A percentile compares a stretch with the other conserved stretches of the same genome.
phyloP scores from a whole-genome alignment of 441 rosid genomes.

The Pelargonium citronellum region DNA sequence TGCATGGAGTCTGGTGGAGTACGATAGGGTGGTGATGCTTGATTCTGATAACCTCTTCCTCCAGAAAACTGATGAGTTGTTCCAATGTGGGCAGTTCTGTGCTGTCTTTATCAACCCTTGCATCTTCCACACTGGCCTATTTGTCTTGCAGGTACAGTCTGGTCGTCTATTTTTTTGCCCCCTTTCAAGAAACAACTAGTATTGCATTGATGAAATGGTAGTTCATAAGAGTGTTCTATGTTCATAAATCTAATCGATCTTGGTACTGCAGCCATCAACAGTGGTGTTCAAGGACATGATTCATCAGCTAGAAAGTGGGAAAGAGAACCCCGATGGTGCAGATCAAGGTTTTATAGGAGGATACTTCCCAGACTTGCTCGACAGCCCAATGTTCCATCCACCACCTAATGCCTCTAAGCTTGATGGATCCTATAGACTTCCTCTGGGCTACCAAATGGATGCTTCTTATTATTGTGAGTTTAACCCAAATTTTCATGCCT shows the following conservation, averaged over 20 bases:
- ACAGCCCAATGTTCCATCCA: constrained; percentile 67
- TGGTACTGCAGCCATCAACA: constrained; percentile 55
- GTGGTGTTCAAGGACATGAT: constrained; percentile 66
- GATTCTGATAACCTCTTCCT: constrained; percentile 91
- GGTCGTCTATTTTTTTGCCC: not conserved
- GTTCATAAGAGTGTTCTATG: not conserved
- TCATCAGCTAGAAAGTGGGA: constrained; percentile 51
- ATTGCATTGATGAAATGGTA: not conserved
- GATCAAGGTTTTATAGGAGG: constrained; percentile 92
- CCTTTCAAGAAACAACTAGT: too few relatives aligned
- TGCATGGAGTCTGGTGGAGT: constrained; percentile 75
- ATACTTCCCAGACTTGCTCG: constrained; percentile 76
- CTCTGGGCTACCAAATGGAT: constrained; percentile 95
- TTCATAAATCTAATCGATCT: not conserved
- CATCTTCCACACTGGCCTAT: constrained; percentile 93
- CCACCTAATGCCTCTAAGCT: constrained; percentile 47
- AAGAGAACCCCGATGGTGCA: constrained; percentile 79
- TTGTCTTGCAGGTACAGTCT: constrained; percentile 58
- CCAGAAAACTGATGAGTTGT: constrained; percentile 66
- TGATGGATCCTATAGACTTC: constrained; percentile 70
- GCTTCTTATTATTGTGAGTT: constrained; percentile 81
- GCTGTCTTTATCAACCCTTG: constrained; percentile 95
- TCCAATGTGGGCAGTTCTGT: constrained; percentile 90
- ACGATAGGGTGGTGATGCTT: constrained; percentile 82
- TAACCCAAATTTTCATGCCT: not conserved